These are phyloP conservation scores for Cocos nucifera DNA, from an alignment of 176 grass and related monocot genomes.

Conservation along the genomic window DNA sequence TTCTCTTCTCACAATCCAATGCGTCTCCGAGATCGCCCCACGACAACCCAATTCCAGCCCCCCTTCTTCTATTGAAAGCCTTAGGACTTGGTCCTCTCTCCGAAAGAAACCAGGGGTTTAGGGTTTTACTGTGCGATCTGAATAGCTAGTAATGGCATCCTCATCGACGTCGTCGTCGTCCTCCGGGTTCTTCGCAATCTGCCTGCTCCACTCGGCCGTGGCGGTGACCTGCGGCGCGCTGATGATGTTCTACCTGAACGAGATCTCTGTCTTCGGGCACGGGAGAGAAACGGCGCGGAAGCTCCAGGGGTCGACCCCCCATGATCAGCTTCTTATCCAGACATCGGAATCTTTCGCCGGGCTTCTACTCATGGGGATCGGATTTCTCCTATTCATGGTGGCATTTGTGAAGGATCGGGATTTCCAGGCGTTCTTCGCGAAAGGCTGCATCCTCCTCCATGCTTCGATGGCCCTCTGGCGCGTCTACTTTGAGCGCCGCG, in stretches of 20 bases:
- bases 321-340: constrained; percentile 40
- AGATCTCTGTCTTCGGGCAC: constrained; percentile 29
- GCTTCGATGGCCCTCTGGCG: constrained; percentile 38
- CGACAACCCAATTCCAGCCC: no score
- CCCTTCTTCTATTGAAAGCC: no score
- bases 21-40: no score
- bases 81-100: no score
- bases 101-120: no score
- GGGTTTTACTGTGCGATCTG: no score
- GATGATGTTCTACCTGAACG: constrained; percentile 50
- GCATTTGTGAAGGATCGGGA: constrained; percentile 42
- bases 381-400: constrained; percentile 46
- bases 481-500: constrained; percentile 37
- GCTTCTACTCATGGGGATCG: constrained; percentile 36
- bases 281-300: constrained; percentile 35
- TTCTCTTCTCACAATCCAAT: no score
- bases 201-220: constrained; percentile 38
- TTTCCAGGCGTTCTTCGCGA: constrained; percentile 55
- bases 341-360: constrained; percentile 49
- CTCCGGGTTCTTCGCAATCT: constrained; percentile 46
- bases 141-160: no score
- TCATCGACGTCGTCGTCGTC: not conserved
- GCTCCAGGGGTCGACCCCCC: constrained; percentile 46
- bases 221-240: constrained; percentile 34
- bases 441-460: constrained; percentile 46